phyloP scores from a whole-genome alignment of 805 yeast genomes.

The Cyberlindnera galapagoensis region DNA sequence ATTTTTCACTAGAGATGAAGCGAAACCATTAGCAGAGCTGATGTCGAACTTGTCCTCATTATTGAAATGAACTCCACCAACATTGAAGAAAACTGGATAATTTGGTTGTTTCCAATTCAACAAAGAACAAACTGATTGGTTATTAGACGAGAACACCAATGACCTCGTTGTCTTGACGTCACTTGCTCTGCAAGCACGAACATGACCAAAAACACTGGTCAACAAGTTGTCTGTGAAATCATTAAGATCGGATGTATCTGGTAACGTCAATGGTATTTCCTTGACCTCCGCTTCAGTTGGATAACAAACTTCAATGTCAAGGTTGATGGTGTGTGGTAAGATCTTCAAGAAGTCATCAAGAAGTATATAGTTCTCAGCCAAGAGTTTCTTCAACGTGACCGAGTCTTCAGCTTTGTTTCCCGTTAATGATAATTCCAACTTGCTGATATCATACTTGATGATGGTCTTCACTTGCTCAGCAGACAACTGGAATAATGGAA shows the following conservation, averaged over 20 bases:
- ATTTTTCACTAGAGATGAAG: slow-evolving; percentile 18
- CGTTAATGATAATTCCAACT: slow-evolving; percentile 9
- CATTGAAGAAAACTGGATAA: slow-evolving; percentile 84
- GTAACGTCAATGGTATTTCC: slow-evolving; percentile 33
- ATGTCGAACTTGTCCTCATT: slow-evolving; percentile 28
- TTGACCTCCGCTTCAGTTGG: slow-evolving; percentile 53
- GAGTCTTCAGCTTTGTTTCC: slow-evolving; percentile 7
- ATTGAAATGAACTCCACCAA: slow-evolving; percentile 54
- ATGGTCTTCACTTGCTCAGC: slow-evolving; percentile 27
- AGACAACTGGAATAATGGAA: slow-evolving; percentile 55
- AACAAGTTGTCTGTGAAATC: slow-evolving; percentile 69
- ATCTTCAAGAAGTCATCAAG: slow-evolving; percentile 50
- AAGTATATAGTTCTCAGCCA: slow-evolving; percentile 47
- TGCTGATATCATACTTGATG: slow-evolving; percentile 23
- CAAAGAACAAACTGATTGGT: slow-evolving; percentile 86
- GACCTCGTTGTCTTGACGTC: slow-evolving; percentile 43
- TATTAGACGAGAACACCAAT: slow-evolving; percentile 77
- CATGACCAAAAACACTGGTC: slow-evolving; percentile 69
- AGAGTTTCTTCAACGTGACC: slow-evolving; percentile 34
- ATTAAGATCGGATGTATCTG: slow-evolving; percentile 50
- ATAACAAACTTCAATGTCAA: slow-evolving; percentile 69
- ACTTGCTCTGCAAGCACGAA: slow-evolving; percentile 38
- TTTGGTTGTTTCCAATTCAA: slow-evolving; percentile 98
- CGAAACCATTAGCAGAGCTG: slow-evolving; percentile 37
- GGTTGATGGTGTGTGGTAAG: slow-evolving; percentile 53